Conservation (phyloP, 192 early-diverging fungal species). For the Backusella morwellensis region DNA sequence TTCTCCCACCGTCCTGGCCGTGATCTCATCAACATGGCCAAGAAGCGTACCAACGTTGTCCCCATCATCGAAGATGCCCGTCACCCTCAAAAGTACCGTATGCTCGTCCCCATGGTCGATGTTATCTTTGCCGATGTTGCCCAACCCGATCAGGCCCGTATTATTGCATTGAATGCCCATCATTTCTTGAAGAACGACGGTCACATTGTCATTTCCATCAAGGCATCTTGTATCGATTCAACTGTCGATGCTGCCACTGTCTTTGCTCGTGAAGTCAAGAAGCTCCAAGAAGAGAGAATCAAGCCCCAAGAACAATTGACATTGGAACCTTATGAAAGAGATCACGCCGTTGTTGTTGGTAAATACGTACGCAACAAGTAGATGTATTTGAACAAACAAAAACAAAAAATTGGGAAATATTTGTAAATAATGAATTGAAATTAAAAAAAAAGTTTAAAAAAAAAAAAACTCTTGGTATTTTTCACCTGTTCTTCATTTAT, state of each 20-base stretch:
- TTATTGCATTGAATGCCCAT: slow-evolving; percentile 95
- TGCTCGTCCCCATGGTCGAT: slow-evolving; percentile 97
- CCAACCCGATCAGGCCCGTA: slow-evolving; percentile 99
- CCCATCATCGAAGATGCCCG: slow-evolving; percentile 99
- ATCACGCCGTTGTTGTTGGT: slow-evolving; percentile 96
- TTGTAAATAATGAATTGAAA: not conserved
- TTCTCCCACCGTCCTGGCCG: slow-evolving; percentile 99
- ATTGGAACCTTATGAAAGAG: slow-evolving; percentile 97
- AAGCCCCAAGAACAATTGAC: slow-evolving; percentile 97
- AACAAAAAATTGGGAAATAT: not conserved
- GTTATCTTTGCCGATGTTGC: slow-evolving; percentile 99
- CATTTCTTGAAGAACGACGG: slow-evolving; percentile 97
- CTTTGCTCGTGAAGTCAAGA: slow-evolving; percentile 96
- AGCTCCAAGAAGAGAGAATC: slow-evolving; percentile 81
- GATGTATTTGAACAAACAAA: not conserved
- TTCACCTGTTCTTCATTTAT: not conserved
- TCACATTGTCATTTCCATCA: slow-evolving; percentile 99
- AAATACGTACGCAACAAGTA: slow-evolving; percentile 69
- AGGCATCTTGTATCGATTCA: slow-evolving; percentile 99
- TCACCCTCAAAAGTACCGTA: slow-evolving; percentile 99
- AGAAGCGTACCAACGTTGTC: slow-evolving; percentile 99
- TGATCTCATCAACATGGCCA: slow-evolving; percentile 99
- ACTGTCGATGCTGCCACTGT: slow-evolving; percentile 94
- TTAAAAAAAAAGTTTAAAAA: not conserved
- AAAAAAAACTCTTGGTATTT: not conserved